Evolutionary conservation across 225 moss, liverwort and hornwort species (phyloP).

Genomic region (Thuidium tamariscinum): DNA sequence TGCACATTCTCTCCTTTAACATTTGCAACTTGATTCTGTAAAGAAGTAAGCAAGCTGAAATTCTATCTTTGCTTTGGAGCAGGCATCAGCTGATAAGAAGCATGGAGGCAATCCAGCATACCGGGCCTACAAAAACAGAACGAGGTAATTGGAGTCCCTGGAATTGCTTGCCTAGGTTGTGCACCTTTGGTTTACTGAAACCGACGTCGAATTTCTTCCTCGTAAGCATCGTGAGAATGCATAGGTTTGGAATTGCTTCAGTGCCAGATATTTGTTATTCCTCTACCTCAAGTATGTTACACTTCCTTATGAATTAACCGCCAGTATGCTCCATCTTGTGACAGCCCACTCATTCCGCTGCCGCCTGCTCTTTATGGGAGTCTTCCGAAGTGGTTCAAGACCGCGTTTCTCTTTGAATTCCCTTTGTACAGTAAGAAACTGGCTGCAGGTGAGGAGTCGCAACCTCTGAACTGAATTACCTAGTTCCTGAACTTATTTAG

Average conservation of each 20-base stretch:
- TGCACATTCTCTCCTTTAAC: not conserved
- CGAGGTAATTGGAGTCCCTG: conserved; percentile 37
- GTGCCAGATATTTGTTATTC: not conserved
- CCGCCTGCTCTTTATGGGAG: conserved; percentile 61
- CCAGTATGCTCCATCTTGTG: not conserved
- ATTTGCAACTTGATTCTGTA: not conserved
- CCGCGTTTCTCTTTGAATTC: conserved; percentile 56
- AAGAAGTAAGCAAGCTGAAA: not conserved
- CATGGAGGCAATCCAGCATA: conserved; percentile 70
- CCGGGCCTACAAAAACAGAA: conserved; percentile 51
- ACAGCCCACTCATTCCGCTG: conserved; percentile 77
- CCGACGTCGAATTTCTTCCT: not conserved
- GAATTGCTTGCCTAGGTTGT: not conserved
- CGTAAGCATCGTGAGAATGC: not conserved
- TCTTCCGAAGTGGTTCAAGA: conserved; percentile 67
- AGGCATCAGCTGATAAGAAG: conserved; percentile 68
- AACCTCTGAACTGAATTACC: conserved; percentile 18
- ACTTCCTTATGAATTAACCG: not conserved
- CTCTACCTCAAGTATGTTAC: not conserved
- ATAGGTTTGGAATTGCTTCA: not conserved
- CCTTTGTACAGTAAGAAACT: conserved; percentile 74
- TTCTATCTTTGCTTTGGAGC: conserved; percentile 2
- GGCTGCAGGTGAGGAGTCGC: conserved; percentile 69
- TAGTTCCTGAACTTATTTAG: not conserved
- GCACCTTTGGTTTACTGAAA: not conserved